phyloP scores from a whole-genome alignment of 805 yeast species.

The Suhomyces pyralidae region DNA sequence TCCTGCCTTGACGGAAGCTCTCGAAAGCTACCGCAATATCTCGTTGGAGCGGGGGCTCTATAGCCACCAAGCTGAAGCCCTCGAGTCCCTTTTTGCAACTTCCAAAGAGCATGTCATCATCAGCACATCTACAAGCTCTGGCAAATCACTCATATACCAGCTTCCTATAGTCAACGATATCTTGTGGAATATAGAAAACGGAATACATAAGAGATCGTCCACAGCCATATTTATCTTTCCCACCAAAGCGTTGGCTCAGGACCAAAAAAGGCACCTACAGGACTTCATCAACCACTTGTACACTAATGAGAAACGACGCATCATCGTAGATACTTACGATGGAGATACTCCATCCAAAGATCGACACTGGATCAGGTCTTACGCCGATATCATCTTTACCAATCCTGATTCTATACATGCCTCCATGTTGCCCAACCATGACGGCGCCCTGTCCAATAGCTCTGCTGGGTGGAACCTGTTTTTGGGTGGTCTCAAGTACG shows the following conservation, averaged over 20 bases:
- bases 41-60: conserved; percentile 52
- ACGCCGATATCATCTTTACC: conserved; percentile 80
- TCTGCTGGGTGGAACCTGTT: conserved; percentile 60
- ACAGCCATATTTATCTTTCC: conserved; percentile 91
- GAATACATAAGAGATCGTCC: conserved; percentile 32
- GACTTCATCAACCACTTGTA: conserved; percentile 54
- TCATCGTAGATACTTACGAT: conserved; percentile 78
- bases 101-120: conserved; percentile 63
- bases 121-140: conserved; percentile 95
- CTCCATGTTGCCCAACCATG: conserved; percentile 75
- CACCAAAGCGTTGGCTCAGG: conserved; percentile 96
- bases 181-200: conserved; percentile 32
- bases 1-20: conserved; percentile 46
- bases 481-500: conserved; percentile 58
- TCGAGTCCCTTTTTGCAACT: conserved; percentile 52
- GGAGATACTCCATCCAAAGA: conserved; percentile 78
- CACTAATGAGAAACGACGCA: conserved; percentile 29
- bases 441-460: conserved; percentile 12
- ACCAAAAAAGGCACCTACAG: conserved; percentile 80
- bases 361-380: conserved; percentile 52
- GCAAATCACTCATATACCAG: conserved; percentile 91
- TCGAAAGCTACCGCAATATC: conserved; percentile 46
- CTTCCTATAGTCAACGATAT: conserved; percentile 65
- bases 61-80: conserved; percentile 79
- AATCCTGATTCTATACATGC: conserved; percentile 94